A percentile compares a stretch with the other conserved stretches of the same genome.
Conservation (phyloP, 345 rosid genomes). For the Brassica cretica region DNA sequence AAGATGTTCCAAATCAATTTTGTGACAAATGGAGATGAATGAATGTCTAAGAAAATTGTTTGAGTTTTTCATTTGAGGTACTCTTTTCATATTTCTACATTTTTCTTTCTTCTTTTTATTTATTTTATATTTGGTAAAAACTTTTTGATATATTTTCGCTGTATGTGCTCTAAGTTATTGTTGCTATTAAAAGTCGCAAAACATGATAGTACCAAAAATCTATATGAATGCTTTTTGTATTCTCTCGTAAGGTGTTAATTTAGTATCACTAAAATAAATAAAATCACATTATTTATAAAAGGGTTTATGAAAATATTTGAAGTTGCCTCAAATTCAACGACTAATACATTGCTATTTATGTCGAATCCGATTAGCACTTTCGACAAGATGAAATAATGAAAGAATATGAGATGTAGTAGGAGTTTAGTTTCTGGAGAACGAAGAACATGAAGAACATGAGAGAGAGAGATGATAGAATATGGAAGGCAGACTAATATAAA, state of each 20-base stretch:
- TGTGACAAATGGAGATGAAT: no score
- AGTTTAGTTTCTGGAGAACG: no score
- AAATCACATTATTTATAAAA: not conserved
- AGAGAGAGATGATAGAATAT: no score
- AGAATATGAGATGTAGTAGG: not conserved
- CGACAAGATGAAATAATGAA: not conserved
- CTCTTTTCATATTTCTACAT: no score
- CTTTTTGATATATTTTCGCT: not conserved
- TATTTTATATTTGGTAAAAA: no score
- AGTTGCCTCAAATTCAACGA: constrained; percentile 5
- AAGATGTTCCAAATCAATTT: no score
- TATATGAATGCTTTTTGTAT: not conserved
- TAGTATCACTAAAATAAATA: not conserved
- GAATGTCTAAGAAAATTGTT: no score
- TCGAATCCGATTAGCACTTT: not conserved
- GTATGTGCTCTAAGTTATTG: not conserved
- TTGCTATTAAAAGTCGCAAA: not conserved
- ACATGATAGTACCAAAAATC: not conserved
- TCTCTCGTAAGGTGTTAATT: constrained; percentile 1
- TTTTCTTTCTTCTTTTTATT: no score
- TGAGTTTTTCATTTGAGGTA: no score
- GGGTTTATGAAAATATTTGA: not conserved
- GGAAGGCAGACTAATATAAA: no score
- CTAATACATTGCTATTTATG: constrained; percentile 9
- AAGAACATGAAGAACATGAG: no score